Percentiles rank a stretch among this genome's conserved stretches.
These are phyloP conservation scores for maize (Zea mays) DNA, from an alignment of 176 grass and related monocot species.

Conservation along the genomic window DNA sequence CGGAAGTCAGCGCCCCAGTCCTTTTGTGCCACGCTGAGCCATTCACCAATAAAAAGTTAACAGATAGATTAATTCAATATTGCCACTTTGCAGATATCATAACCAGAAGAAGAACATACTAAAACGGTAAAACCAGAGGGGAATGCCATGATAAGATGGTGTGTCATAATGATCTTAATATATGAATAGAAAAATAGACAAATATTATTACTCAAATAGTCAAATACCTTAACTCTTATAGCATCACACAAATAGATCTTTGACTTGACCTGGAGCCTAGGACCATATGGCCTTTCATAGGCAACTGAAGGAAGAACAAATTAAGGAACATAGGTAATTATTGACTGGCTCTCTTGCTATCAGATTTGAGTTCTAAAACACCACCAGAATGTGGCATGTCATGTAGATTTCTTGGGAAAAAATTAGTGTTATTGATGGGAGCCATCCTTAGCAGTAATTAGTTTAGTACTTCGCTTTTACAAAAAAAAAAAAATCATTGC, in stretches of 20 bases:
- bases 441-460: neutral
- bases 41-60: constrained; percentile 29
- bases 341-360: neutral
- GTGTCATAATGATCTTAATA: neutral
- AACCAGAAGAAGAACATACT: neutral
- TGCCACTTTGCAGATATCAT: constrained; percentile 11
- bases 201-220: constrained; percentile 32
- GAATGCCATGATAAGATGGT: constrained; percentile 3
- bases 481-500: neutral
- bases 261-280: constrained; percentile 25
- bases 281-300: neutral
- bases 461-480: neutral
- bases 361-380: constrained; percentile 25
- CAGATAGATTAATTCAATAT: neutral
- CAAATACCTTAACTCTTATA: neutral
- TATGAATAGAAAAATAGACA: neutral
- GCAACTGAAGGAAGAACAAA: neutral
- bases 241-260: constrained; percentile 1
- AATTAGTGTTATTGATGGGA: neutral
- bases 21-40: constrained; percentile 69
- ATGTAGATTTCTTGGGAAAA: neutral
- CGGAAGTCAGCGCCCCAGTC: constrained; percentile 90
- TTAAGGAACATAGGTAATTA: neutral
- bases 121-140: neutral
- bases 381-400: neutral